phyloP scores from a whole-genome alignment of 2,329 filamentous ascomycete genomes.

The Graphilbum fragrans region DNA sequence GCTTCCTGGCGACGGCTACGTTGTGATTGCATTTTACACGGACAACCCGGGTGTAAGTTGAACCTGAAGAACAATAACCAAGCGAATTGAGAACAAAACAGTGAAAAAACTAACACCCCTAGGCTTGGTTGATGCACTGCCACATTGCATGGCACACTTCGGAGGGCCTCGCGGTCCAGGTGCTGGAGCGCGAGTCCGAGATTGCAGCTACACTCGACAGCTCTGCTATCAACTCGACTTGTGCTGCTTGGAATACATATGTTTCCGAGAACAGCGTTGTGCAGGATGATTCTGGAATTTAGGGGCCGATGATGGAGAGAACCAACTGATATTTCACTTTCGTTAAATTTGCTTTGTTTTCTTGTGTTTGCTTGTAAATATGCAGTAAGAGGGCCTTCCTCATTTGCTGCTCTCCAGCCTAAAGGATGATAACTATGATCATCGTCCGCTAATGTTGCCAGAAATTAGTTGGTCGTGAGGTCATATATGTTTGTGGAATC shows the following conservation, averaged over 20 bases:
- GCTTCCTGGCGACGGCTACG: slow-evolving; percentile 25
- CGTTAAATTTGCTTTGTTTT: no score
- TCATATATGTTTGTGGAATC: no score
- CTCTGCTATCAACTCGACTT: background rate
- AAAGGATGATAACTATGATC: no score
- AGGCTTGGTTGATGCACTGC: slow-evolving; percentile 38
- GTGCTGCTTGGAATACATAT: background rate
- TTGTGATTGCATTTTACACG: slow-evolving; percentile 32
- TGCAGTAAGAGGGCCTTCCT: no score
- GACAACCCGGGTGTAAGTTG: slow-evolving; percentile 30
- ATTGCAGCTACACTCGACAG: background rate
- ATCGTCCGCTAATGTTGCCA: no score
- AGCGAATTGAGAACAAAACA: no score
- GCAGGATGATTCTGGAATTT: slow-evolving; percentile 4
- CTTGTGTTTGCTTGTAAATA: no score
- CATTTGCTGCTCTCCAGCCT: no score
- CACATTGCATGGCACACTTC: slow-evolving; percentile 41
- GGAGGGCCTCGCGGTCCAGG: slow-evolving; percentile 2
- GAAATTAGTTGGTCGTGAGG: no score
- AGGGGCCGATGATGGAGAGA: no score
- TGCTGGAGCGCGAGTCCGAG: slow-evolving; percentile 3
- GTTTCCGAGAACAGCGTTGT: background rate
- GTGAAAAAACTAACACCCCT: no score
- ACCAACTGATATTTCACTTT: no score
- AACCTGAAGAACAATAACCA: background rate